These are phyloP conservation scores for Naganishia vaughanmartiniae DNA, from an alignment of 768 basidiomycete species.

Conservation along the genomic window DNA sequence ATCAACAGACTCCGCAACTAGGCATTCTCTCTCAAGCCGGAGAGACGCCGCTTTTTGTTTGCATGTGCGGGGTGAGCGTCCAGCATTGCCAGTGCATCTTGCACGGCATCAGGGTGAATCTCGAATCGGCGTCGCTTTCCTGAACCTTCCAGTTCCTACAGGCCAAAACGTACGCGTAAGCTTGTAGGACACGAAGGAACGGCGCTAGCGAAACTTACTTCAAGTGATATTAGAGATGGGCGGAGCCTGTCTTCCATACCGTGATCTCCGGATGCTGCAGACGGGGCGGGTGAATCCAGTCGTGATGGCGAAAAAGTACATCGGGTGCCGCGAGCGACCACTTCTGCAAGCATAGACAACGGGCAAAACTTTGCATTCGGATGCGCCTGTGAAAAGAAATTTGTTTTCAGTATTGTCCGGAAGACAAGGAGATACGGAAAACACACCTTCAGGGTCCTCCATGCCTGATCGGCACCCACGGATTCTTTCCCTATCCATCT, in stretches of 20 bases:
- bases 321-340: slow-evolving; percentile 46
- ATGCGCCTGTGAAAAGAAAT: slow-evolving; percentile 38
- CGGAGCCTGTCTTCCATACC: not conserved
- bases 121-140: slow-evolving; percentile 39
- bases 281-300: slow-evolving; percentile 6
- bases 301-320: slow-evolving; percentile 27
- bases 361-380: slow-evolving; percentile 47
- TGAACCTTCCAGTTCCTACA: slow-evolving; percentile 25
- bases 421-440: not conserved
- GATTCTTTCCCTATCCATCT: slow-evolving; percentile 18
- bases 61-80: slow-evolving; percentile 37
- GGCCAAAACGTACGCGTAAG: not conserved
- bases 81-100: slow-evolving; percentile 43
- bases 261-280: not conserved
- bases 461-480: slow-evolving; percentile 46
- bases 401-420: not conserved
- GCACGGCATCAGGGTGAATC: slow-evolving; percentile 44
- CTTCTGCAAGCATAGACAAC: slow-evolving; percentile 48
- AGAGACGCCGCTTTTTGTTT: slow-evolving; percentile 28
- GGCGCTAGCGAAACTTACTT: slow-evolving; percentile 13
- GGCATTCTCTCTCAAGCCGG: slow-evolving; percentile 12
- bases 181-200: not conserved
- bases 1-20: not conserved
- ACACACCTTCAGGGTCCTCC: slow-evolving; percentile 48
- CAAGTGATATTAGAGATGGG: not conserved